Base-by-base conservation (phyloP, 1,284 basidiomycete species). In the Austroboletus olivaceoglutinosus region DNA sequence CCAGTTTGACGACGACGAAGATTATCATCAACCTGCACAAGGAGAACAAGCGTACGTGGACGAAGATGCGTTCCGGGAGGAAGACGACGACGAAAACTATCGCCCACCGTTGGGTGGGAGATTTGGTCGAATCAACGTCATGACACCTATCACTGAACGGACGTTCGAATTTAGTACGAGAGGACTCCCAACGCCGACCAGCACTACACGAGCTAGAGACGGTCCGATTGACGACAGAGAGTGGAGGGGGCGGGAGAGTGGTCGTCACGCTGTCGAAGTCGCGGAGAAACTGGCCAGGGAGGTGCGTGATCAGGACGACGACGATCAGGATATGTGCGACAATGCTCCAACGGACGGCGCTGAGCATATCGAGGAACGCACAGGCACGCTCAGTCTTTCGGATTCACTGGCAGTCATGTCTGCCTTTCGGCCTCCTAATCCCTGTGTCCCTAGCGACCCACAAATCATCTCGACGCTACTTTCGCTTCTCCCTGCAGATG, bases 101-200 rank as follows among this genome's bases (percentile, higher is more conserved):
- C 74, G 72, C 6, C 73, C 77, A 10, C 85, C 85, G 18, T 73
- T 87, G 50, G 85, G 86, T 22, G 84, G 86, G 12, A 81, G 89
- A 43, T 85, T 89, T 59, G 89, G 87, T 22, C 76, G 76, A 51
- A 89, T 92, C 70, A 85, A 91, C 60, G 83, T 91, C 48, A 92
- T 98, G 90, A 97, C 94, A 11, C 94, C 94, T 1, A 96, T 98
- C 63, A 91, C 91, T 5, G 95, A 98, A 70, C 78, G 93, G 36
- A 97, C 94, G 6, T 83, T 82, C 61, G 95, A 98, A 67, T 93
- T 81, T 64, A 84, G 80, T 57, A 85, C 80, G n/a, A 75, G 81
- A 27, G 70, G 65, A 13, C 55, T 62, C 43, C 60, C 62, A 19
- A 69, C 68, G 25, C 68, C 66, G 25, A 67, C 53, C 5, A 65